Evolutionary conservation across 305 asterid genomes (phyloP).

Genomic region (Fraxinus greggii): DNA sequence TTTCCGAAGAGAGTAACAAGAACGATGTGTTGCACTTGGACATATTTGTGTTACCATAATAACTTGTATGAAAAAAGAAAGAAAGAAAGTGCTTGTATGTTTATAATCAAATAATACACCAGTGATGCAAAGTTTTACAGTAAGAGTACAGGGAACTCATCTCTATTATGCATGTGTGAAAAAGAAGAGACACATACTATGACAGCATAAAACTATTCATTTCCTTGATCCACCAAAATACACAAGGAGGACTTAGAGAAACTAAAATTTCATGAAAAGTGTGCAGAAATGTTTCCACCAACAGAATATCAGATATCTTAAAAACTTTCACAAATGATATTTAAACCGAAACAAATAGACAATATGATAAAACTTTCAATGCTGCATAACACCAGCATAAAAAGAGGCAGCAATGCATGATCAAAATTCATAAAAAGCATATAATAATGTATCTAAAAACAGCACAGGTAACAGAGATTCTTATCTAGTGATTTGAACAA

Average conservation of each 20-base stretch:
- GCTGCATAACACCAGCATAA: background rate
- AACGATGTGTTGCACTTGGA: background rate
- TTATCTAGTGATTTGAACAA: background rate
- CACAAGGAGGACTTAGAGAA: background rate
- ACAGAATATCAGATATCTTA: background rate
- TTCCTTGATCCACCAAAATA: background rate
- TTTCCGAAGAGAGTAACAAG: background rate
- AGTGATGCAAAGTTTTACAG: background rate
- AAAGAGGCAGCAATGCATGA: background rate
- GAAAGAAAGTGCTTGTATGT: background rate
- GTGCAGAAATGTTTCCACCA: background rate
- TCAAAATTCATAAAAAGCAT: background rate
- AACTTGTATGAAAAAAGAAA: background rate
- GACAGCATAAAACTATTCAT: background rate
- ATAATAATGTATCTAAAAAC: background rate
- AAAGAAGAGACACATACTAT: background rate
- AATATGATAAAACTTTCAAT: background rate
- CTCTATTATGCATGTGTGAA: background rate
- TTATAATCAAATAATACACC: background rate
- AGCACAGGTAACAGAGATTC: background rate
- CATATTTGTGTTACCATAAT: background rate
- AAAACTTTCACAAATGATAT: background rate
- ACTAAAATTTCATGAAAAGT: background rate
- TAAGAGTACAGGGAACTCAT: background rate
- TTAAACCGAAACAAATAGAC: background rate